A percentile compares a stretch with the other conserved stretches of the same genome.
Conservation (phyloP, 192 early-diverging fungal species). For the Rhizophagus clarus region DNA sequence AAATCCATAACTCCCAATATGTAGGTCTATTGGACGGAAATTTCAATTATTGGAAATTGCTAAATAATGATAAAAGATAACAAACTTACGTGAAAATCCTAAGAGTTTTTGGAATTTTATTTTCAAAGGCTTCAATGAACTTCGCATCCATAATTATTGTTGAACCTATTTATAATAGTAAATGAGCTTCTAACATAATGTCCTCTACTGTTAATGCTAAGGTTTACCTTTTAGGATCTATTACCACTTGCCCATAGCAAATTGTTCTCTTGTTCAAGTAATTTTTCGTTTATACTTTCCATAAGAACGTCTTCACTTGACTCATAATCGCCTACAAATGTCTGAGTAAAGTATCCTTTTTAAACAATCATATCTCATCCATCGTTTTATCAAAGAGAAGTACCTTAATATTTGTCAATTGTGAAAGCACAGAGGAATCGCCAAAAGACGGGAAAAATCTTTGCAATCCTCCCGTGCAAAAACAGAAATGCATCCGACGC, state of each 20-base stretch:
- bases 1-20: slow-evolving; percentile 23
- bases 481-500: too few relatives aligned
- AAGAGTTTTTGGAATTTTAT: slow-evolving; percentile 22
- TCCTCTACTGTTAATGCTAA: slow-evolving; percentile 27
- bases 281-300: slow-evolving; percentile 22
- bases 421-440: too few relatives aligned
- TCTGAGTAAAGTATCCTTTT: too few relatives aligned
- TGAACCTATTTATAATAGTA: slow-evolving; percentile 19
- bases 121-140: slow-evolving; percentile 19
- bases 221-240: slow-evolving; percentile 7
- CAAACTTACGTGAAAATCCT: slow-evolving; percentile 24
- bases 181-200: slow-evolving; percentile 25
- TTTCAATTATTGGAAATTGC: slow-evolving; percentile 5
- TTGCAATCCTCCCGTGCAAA: too few relatives aligned
- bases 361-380: too few relatives aligned
- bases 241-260: slow-evolving; percentile 20
- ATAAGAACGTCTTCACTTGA: slow-evolving; percentile 17
- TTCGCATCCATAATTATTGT: slow-evolving; percentile 7
- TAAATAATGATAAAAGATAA: slow-evolving; percentile 15
- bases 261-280: slow-evolving; percentile 22
- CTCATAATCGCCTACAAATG: too few relatives aligned
- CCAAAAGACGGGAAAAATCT: too few relatives aligned
- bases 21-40: slow-evolving; percentile 13
- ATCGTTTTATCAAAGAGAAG: too few relatives aligned
- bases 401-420: too few relatives aligned